Conservation (phyloP, 495 filamentous ascomycete genomes). For the Hyaloscypha finlandica region DNA sequence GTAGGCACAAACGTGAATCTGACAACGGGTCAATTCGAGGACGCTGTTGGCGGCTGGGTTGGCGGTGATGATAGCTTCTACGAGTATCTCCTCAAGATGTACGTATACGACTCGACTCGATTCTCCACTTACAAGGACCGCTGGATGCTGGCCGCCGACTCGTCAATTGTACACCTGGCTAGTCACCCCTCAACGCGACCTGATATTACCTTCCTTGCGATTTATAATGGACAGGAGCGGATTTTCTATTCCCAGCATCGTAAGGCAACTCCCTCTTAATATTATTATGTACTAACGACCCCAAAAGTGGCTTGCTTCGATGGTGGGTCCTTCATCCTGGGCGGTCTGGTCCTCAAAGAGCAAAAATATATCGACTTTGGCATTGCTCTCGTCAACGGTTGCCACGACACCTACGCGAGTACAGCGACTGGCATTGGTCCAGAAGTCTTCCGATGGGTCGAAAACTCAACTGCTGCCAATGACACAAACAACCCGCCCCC, state of each 20-base stretch:
- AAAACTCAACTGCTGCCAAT: slow-evolving; percentile 30
- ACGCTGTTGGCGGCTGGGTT: slow-evolving; percentile 74
- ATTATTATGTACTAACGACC: background rate
- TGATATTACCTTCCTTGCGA: slow-evolving; percentile 74
- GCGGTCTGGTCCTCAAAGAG: slow-evolving; percentile 67
- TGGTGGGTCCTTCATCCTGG: slow-evolving; percentile 85
- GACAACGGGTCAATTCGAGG: slow-evolving; percentile 62
- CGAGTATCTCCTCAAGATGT: slow-evolving; percentile 96
- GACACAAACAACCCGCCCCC: slow-evolving; percentile 40
- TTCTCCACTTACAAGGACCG: slow-evolving; percentile 67
- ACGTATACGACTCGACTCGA: slow-evolving; percentile 70
- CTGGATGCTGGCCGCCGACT: slow-evolving; percentile 79
- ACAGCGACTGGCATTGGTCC: slow-evolving; percentile 78
- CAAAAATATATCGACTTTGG: slow-evolving; percentile 74
- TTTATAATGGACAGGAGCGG: slow-evolving; percentile 54
- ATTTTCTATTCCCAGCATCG: slow-evolving; percentile 59
- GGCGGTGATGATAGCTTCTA: slow-evolving; percentile 84
- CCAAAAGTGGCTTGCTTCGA: slow-evolving; percentile 71
- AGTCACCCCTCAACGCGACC: slow-evolving; percentile 70
- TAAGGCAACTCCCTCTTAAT: slow-evolving; percentile 27
- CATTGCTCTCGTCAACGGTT: slow-evolving; percentile 69
- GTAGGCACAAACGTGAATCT: slow-evolving; percentile 70
- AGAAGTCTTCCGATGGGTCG: slow-evolving; percentile 71
- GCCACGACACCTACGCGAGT: slow-evolving; percentile 69
- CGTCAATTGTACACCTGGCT: slow-evolving; percentile 68